Conservation (phyloP, 2,329 filamentous ascomycete genomes). For the Lojkania enalia region DNA sequence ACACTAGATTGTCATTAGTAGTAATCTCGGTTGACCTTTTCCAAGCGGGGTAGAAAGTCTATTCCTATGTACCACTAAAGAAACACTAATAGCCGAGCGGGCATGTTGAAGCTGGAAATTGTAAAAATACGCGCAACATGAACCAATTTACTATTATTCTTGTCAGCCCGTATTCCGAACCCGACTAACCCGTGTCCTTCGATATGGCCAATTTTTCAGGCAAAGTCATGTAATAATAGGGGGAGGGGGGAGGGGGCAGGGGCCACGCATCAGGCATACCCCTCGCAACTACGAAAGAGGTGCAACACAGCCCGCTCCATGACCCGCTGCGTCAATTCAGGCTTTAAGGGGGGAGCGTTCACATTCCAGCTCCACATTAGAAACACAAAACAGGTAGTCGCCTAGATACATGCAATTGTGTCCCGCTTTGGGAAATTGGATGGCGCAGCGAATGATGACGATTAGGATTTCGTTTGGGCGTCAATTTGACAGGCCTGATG, state of each 20-base stretch:
- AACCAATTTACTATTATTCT: no score
- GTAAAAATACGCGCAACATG: no score
- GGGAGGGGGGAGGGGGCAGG: no score
- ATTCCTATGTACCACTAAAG: neutral
- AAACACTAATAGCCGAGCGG: neutral
- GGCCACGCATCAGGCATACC: constrained; percentile 52
- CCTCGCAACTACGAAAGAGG: constrained; percentile 43
- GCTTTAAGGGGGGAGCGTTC: constrained; percentile 9
- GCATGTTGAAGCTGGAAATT: no score
- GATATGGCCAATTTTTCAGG: constrained; percentile 10
- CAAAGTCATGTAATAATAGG: constrained; percentile 17
- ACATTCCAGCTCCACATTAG: constrained; percentile 48
- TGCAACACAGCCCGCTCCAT: constrained; percentile 45
- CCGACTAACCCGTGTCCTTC: no score
- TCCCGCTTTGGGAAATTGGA: constrained; percentile 41
- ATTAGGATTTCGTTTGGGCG: constrained; percentile 18
- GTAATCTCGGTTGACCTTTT: neutral
- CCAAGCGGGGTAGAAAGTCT: constrained; percentile 1
- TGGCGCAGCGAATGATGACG: constrained; percentile 44
- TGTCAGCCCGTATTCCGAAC: no score
- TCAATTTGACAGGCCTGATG: constrained; percentile 46
- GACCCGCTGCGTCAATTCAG: constrained; percentile 43
- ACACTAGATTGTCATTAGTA: no score
- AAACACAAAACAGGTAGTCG: constrained; percentile 45
- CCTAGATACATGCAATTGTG: constrained; percentile 43